phyloP scores from a whole-genome alignment of 305 asterid species.

The Fraxinus nigra region DNA sequence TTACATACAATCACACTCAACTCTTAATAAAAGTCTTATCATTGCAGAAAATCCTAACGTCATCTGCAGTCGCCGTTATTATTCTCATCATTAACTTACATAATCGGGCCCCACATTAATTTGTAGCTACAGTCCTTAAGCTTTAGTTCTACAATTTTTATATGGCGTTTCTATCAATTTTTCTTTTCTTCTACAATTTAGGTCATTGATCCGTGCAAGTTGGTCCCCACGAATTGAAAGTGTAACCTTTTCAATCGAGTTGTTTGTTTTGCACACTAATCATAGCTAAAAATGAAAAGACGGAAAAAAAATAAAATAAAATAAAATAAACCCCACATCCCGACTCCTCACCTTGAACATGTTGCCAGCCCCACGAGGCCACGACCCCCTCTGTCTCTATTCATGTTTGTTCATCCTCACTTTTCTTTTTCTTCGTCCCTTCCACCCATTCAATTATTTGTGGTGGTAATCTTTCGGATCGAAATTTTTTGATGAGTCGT shows the following conservation, averaged over 20 bases:
- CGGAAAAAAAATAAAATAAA: too few relatives aligned
- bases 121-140: not conserved
- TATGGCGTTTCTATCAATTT: not conserved
- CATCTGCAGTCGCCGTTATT: not conserved
- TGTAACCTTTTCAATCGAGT: not conserved
- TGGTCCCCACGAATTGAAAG: not conserved
- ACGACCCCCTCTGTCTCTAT: not conserved
- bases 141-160: not conserved
- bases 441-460: not conserved
- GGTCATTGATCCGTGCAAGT: not conserved
- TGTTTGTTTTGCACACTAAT: not conserved
- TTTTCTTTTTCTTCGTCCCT: not conserved
- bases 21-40: not conserved
- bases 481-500: not conserved
- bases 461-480: not conserved
- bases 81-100: not conserved
- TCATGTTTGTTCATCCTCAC: not conserved
- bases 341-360: not conserved
- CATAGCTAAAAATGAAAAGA: not conserved
- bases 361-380: not conserved
- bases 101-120: not conserved
- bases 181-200: not conserved
- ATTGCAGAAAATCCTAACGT: not conserved
- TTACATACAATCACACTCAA: not conserved
- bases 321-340: not conserved